Base-by-base conservation (phyloP, 2,329 filamentous ascomycete species). In the Setomelanomma holmii region DNA sequence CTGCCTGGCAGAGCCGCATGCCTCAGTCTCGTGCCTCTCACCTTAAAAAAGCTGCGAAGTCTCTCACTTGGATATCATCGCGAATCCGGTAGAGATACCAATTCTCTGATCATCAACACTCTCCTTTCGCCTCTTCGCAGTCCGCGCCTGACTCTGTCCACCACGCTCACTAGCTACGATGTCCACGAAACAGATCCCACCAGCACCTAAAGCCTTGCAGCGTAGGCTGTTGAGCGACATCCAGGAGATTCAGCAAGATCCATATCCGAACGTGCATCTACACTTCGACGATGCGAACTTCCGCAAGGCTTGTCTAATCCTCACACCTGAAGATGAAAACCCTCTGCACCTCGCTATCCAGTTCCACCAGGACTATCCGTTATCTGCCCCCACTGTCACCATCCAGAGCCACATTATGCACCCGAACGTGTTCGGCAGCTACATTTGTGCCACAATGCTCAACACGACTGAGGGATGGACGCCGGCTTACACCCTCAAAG, bases 401-500 rank as follows among this genome's bases (percentile, higher is more conserved):
- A 80, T 82, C 53, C 58, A 82, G 56, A 78, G 76, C 2, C 12
- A 45, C 0, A 63, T 82, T 12, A n/a, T 42, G 0, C 79, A 82
- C 47, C 79, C 79, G 1, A 82, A 83, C 45, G 72, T 82, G n/a
- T 77, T 64, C 43, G 66, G 66, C 4, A 8, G 27, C 10, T 80
- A 76, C 53, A 80, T 82, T 23, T 83, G 80, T 56, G 79, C 79
- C 1, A 76, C 72, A 0, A 81, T 82, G 3, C 70, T 82, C 24
- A 77, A 78, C 52, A 75, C 61, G 0, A 47, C 24, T 1, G 73
- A 78, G 16, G 79, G 72, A 1, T 81, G 79, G 58, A 82, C 80
- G 0, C 76, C 79, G 1, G 80, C 80, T 0, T 82, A 83, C 51
- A 82, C 79, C 0, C 68, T 83, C 20, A 81, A 80, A 49, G 75